Evolutionary conservation across 495 filamentous ascomycete species (phyloP).

Genomic region (Tuber calosporum): DNA sequence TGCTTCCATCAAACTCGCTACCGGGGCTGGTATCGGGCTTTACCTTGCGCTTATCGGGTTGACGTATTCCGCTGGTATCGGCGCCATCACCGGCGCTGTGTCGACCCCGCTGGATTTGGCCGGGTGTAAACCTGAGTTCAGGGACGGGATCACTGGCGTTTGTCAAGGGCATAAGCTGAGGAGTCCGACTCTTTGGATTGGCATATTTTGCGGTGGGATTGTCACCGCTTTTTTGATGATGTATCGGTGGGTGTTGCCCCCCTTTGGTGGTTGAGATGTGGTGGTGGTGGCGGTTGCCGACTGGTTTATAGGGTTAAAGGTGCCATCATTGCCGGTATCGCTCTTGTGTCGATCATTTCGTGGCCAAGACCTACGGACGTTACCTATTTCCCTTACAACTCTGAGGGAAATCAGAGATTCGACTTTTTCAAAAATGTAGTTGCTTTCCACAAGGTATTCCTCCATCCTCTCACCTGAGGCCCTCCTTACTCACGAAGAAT

Average conservation of each 20-base stretch:
- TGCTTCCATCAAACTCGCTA: conserved; percentile 72
- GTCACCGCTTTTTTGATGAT: conserved; percentile 70
- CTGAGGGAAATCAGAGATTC: conserved; percentile 58
- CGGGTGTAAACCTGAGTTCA: conserved; percentile 51
- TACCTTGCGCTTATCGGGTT: conserved; percentile 75
- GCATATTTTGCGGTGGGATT: conserved; percentile 73
- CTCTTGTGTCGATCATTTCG: conserved; percentile 74
- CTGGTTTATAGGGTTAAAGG: conserved; percentile 56
- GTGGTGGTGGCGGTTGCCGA: neutral
- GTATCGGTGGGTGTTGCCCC: conserved; percentile 45
- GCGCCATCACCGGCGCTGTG: conserved; percentile 55
- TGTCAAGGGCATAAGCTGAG: conserved; percentile 56
- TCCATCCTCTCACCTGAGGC: neutral
- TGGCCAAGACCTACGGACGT: conserved; percentile 68
- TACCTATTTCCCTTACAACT: conserved; percentile 68
- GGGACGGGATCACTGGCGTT: conserved; percentile 30
- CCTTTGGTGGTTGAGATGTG: neutral
- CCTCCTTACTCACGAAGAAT: neutral
- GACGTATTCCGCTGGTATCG: conserved; percentile 72
- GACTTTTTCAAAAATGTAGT: conserved; percentile 80
- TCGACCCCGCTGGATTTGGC: conserved; percentile 60
- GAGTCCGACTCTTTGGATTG: conserved; percentile 71
- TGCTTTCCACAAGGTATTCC: conserved; percentile 55
- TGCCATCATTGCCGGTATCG: conserved; percentile 69
- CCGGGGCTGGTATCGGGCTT: conserved; percentile 70